Percentiles rank a stretch among this genome's conserved stretches.
Evolutionary conservation across 208 protist species (phyloP).

Genomic region (Angomonas desouzai): DNA sequence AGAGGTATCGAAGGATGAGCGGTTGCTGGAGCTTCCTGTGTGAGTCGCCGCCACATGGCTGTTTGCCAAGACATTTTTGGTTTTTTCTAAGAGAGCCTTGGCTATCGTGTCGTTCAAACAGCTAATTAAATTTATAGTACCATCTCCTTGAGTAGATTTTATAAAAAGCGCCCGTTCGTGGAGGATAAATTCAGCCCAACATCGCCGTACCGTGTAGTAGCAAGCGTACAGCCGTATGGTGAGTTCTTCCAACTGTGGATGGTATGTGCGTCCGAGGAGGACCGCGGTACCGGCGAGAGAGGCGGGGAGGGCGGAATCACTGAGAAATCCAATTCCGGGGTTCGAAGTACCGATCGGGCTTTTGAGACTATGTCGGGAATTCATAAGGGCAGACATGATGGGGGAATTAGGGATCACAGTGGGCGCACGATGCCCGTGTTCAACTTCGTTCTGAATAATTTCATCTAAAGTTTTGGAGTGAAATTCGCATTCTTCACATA

Average conservation of each 20-base stretch:
- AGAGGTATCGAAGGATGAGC: neutral
- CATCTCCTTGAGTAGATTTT: neutral
- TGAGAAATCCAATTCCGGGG: neutral
- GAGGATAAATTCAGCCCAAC: neutral
- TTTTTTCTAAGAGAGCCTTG: neutral
- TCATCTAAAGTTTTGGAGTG: neutral
- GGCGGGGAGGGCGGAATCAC: neutral
- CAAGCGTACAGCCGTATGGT: neutral
- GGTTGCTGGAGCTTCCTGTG: neutral
- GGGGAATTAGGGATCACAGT: neutral
- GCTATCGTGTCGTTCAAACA: neutral
- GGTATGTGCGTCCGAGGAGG: neutral
- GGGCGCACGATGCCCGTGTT: neutral
- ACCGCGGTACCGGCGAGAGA: neutral
- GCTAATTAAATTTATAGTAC: neutral
- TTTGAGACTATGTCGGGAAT: neutral
- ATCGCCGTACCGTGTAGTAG: neutral
- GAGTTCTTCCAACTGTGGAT: neutral
- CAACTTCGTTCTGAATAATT: slow-evolving; percentile 1
- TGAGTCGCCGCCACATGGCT: neutral
- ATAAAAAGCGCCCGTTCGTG: neutral
- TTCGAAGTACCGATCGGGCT: neutral
- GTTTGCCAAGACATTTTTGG: neutral
- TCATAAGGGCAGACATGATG: slow-evolving; percentile 6
- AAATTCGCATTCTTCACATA: neutral